These are phyloP conservation scores for Malassezia yamatoensis DNA, from an alignment of 1,284 basidiomycete species.

Conservation along the genomic window DNA sequence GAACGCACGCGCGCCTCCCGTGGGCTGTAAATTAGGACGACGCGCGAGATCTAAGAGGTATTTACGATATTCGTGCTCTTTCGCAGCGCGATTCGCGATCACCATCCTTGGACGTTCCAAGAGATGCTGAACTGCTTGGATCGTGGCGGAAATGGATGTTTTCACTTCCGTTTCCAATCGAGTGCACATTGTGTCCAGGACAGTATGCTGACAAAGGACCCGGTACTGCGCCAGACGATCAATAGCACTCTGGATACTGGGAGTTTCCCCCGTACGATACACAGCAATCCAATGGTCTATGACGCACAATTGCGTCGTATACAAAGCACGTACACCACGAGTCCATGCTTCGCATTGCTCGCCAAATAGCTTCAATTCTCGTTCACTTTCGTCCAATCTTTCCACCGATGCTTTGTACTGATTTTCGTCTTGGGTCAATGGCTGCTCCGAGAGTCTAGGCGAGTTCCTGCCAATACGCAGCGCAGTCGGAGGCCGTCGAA, in stretches of 20 bases:
- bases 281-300: conserved; percentile 25
- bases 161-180: conserved; percentile 27
- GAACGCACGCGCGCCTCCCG: conserved; percentile 44
- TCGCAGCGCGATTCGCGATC: conserved; percentile 46
- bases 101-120: conserved; percentile 34
- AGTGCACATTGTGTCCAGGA: conserved; percentile 21
- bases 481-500: conserved; percentile 24
- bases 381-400: conserved; percentile 25
- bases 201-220: conserved; percentile 16
- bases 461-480: conserved; percentile 32
- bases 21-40: conserved; percentile 23
- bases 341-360: conserved; percentile 27
- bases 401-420: conserved; percentile 22
- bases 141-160: conserved; percentile 23
- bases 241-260: conserved; percentile 8
- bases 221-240: conserved; percentile 21
- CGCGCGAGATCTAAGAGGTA: conserved; percentile 27
- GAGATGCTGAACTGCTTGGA: conserved; percentile 40
- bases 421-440: conserved; percentile 21
- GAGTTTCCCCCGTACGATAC: conserved; percentile 11
- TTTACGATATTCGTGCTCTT: conserved; percentile 44
- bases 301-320: conserved; percentile 23
- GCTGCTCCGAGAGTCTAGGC: conserved; percentile 19
- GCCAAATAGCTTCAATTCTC: conserved; percentile 19
- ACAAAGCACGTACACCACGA: conserved; percentile 18